Conservation (phyloP, 768 basidiomycete genomes). For the Pleurotus tuoliensis region DNA sequence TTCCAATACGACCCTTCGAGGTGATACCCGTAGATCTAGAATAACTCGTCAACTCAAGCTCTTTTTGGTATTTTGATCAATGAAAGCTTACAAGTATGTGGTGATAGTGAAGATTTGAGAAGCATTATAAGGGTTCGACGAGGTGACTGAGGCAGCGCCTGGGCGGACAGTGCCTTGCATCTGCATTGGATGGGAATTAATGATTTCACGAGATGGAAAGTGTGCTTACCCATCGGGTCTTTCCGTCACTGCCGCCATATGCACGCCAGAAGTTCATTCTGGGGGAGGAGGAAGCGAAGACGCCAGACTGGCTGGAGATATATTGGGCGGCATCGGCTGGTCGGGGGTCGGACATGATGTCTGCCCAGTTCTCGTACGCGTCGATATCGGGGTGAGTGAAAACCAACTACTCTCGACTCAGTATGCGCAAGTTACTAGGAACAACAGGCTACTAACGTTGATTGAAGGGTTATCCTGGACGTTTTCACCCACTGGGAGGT, state of each 20-base stretch:
- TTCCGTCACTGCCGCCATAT: constrained; percentile 39
- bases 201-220: neutral
- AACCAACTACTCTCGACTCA: constrained; percentile 36
- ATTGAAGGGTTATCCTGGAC: constrained; percentile 63
- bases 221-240: constrained; percentile 43
- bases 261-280: constrained; percentile 65
- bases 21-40: constrained; percentile 47
- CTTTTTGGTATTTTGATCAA: neutral
- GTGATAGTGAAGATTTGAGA: constrained; percentile 63
- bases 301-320: constrained; percentile 44
- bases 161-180: constrained; percentile 63
- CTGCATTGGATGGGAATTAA: constrained; percentile 21
- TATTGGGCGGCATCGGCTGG: constrained; percentile 56
- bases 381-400: constrained; percentile 63
- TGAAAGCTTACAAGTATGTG: constrained; percentile 42
- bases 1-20: constrained; percentile 60
- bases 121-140: constrained; percentile 47
- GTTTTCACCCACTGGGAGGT: constrained; percentile 56
- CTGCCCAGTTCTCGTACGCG: constrained; percentile 64
- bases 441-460: constrained; percentile 33
- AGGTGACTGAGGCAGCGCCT: constrained; percentile 49
- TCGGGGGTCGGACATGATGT: constrained; percentile 51
- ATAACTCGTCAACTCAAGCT: no score
- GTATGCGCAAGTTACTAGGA: neutral
- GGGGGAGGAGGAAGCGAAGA: constrained; percentile 51